Conservation (phyloP, 306 rosid species). For the Castanea sativa region DNA sequence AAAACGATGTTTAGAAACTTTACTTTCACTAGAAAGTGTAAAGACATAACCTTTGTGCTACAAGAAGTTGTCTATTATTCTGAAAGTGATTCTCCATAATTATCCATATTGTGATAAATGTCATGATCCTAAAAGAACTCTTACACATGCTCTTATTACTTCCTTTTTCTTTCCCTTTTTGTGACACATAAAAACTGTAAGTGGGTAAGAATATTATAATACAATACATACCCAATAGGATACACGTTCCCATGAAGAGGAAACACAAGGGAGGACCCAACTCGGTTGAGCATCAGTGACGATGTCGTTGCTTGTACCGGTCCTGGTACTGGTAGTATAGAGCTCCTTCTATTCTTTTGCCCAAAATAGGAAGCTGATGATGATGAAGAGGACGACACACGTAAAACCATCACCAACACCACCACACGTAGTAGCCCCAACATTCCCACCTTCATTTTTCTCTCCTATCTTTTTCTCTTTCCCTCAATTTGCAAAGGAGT, state of each 20-base stretch:
- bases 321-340: constrained; percentile 24
- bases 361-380: constrained; percentile 66
- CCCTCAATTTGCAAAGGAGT: not conserved
- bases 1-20: too few relatives aligned
- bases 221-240: constrained; percentile 70
- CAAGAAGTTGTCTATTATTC: too few relatives aligned
- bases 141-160: too few relatives aligned
- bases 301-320: constrained; percentile 33
- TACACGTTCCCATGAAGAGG: constrained; percentile 76
- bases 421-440: constrained; percentile 23
- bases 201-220: not conserved
- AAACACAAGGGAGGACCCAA: constrained; percentile 66
- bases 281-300: constrained; percentile 38
- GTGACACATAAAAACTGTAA: not conserved
- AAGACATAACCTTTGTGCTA: too few relatives aligned
- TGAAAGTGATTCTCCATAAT: too few relatives aligned
- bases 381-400: constrained; percentile 4
- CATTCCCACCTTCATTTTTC: constrained; percentile 24
- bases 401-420: constrained; percentile 31
- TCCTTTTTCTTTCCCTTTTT: not conserved
- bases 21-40: too few relatives aligned
- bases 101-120: too few relatives aligned
- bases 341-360: constrained; percentile 38
- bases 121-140: too few relatives aligned
- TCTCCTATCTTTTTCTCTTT: constrained; percentile 1